Percentiles rank a stretch among this genome's conserved stretches.
These are phyloP conservation scores for Dalbergia cultrata DNA, from an alignment of 306 rosid species.

Conservation along the genomic window DNA sequence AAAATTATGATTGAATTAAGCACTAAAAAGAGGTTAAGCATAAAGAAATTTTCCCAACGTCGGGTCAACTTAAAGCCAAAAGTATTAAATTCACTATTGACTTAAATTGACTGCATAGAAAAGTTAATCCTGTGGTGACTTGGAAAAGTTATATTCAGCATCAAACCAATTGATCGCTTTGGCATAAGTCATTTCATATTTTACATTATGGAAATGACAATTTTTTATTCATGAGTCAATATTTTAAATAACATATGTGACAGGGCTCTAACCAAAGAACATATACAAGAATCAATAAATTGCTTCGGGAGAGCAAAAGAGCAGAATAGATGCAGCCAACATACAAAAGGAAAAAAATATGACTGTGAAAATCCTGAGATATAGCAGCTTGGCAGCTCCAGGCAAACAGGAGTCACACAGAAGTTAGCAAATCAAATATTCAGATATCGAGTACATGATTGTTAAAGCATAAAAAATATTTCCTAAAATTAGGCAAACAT, in stretches of 20 bases:
- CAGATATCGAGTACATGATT: background rate
- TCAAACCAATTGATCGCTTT: background rate
- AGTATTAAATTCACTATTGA: background rate
- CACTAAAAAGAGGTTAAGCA: background rate
- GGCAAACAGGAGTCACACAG: slow-evolving; percentile 7
- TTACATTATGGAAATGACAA: background rate
- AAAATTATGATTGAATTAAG: slow-evolving; percentile 5
- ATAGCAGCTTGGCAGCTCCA: background rate
- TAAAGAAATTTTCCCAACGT: background rate
- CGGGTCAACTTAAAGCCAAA: slow-evolving; percentile 6
- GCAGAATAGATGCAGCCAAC: background rate
- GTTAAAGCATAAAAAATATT: background rate
- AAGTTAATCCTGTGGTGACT: slow-evolving; percentile 18
- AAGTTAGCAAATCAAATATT: background rate
- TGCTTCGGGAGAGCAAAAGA: background rate
- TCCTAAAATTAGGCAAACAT: slow-evolving; percentile 16
- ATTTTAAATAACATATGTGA: background rate
- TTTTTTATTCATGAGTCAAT: slow-evolving; percentile 16
- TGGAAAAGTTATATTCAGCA: slow-evolving; percentile 24
- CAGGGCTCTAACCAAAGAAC: background rate
- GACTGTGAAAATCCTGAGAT: background rate
- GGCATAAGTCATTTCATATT: slow-evolving; percentile 2
- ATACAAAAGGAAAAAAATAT: slow-evolving; percentile 1
- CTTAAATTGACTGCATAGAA: slow-evolving; percentile 3
- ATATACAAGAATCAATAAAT: slow-evolving; percentile 9